Evolutionary conservation across 148 eudicot genomes (phyloP).

Genomic region (Nepenthes gracilis): DNA sequence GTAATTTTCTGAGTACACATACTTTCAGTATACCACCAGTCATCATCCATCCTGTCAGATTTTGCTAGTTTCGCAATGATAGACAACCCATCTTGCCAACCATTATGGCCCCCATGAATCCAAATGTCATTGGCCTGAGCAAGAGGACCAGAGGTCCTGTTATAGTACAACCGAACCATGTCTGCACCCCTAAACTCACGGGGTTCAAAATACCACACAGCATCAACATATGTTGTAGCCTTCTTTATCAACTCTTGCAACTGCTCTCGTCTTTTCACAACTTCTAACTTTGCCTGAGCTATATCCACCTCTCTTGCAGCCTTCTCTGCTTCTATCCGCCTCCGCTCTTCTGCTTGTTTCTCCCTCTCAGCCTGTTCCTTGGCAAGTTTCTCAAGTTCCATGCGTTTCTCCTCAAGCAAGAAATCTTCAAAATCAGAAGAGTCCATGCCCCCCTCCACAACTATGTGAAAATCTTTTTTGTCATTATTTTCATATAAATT

Average conservation of each 20-base stretch:
- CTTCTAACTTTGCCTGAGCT: conserved; percentile 69
- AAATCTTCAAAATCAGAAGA: conserved; percentile 65
- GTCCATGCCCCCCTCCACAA: conserved; percentile 71
- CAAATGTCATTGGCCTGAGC: conserved; percentile 64
- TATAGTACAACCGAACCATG: conserved; percentile 60
- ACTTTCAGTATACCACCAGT: conserved; percentile 95
- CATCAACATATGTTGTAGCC: conserved; percentile 32
- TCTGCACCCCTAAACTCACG: conserved; percentile 52
- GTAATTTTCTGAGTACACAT: conserved; percentile 8
- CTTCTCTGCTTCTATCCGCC: conserved; percentile 59
- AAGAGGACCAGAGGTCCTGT: conserved; percentile 78
- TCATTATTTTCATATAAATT: conserved; percentile 89
- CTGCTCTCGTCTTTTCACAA: conserved; percentile 33
- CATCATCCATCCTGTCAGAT: conserved; percentile 43
- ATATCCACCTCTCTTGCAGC: conserved; percentile 76
- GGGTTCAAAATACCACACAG: conserved; percentile 67
- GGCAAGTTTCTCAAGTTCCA: conserved; percentile 66
- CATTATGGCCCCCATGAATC: conserved; percentile 90
- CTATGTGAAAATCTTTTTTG: conserved; percentile 66
- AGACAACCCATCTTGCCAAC: conserved; percentile 74
- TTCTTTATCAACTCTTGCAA: conserved; percentile 36
- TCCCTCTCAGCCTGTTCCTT: conserved; percentile 71
- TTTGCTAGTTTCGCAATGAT: conserved; percentile 54
- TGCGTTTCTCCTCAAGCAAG: conserved; percentile 84
- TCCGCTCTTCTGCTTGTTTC: conserved; percentile 65